Base-by-base conservation (phyloP, 2,329 filamentous ascomycete species). In the Dendryphion nanum region DNA sequence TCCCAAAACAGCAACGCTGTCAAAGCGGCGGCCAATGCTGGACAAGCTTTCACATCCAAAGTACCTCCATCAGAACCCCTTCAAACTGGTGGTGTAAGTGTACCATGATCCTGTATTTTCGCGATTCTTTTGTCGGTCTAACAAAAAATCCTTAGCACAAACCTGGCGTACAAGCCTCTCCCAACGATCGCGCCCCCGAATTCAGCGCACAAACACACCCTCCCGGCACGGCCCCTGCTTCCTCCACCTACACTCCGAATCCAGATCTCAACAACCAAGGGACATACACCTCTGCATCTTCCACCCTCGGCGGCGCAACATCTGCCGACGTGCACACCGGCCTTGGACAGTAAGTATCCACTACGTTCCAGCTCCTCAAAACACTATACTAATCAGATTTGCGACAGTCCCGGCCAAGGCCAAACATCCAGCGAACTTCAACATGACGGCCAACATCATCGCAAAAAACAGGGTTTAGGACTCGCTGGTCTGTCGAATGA, bases 151-250 rank as follows among this genome's bases (percentile, higher is more conserved):
- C 21, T 5, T 49, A 86, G 82, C 83, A 88, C 63, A 72, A 80
- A 56, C 75, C 77, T 3, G 83, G 83, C 36, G 69, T 74, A 50
- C 74, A 78, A 44, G 74, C 79, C 40, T 77, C 77, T 53, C 68
- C 72, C 45, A 78, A 80, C 48, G 81, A 83, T 37, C 67, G 68
- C 17, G 57, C 65, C 10, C 79, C 79, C 15, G 83, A 85, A 55
- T 89, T 85, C 70, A 70, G 76, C 52, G 76, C 78, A 17, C 49
- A 88, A 59, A 75, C 73, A 1, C 66, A 81, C 23, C 74, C 81
- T 0, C 66, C 82, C 0, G 85, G 85, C 42, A 77, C 78, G 3
- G 84, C 85, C 0, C 85, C 85, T 1, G 45, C 64, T 1, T 58
- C 64, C 28, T 59, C 52, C 13, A 69, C 70, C 14, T 75, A 69